phyloP scores from a whole-genome alignment of 2,329 filamentous ascomycete species.

The Aspergillus transmontanensis region DNA sequence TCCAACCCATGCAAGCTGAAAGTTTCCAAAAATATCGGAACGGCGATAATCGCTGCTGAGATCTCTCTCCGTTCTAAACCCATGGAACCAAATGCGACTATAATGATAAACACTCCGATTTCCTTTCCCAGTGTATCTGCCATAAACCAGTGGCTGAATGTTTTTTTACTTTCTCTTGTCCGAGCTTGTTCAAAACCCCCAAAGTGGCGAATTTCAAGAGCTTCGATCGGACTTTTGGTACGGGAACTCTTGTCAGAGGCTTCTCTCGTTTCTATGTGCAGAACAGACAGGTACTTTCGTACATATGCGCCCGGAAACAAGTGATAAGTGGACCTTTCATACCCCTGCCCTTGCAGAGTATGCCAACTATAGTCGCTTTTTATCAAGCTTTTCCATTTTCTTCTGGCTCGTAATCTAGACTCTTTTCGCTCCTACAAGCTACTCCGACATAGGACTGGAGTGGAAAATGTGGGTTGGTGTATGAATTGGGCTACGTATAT shows the following conservation, averaged over 20 bases:
- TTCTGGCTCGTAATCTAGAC: not conserved
- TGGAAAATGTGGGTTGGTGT: not conserved
- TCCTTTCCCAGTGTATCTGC: not conserved
- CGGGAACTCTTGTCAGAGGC: not conserved
- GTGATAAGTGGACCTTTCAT: not conserved
- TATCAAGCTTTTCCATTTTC: conserved; percentile 1
- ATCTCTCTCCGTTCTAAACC: not conserved
- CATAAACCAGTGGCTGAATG: not conserved
- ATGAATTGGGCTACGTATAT: not conserved
- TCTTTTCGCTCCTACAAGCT: not conserved
- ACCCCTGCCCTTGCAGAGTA: not conserved
- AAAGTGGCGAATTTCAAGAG: not conserved
- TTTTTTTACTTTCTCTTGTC: not conserved
- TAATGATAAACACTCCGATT: not conserved
- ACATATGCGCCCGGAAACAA: not conserved
- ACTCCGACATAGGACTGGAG: not conserved
- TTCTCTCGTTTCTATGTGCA: too few relatives aligned
- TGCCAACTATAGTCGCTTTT: not conserved
- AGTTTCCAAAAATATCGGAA: conserved; percentile 1
- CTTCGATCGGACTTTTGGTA: not conserved
- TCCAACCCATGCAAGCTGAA: not conserved
- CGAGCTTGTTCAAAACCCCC: not conserved
- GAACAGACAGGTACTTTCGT: not conserved
- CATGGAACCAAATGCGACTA: not conserved
- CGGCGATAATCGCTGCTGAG: conserved; percentile 1